Percentiles rank a stretch among this genome's conserved stretches.
Conservation (phyloP, 2,329 filamentous ascomycete genomes). For the Trichoderma guizhouense region DNA sequence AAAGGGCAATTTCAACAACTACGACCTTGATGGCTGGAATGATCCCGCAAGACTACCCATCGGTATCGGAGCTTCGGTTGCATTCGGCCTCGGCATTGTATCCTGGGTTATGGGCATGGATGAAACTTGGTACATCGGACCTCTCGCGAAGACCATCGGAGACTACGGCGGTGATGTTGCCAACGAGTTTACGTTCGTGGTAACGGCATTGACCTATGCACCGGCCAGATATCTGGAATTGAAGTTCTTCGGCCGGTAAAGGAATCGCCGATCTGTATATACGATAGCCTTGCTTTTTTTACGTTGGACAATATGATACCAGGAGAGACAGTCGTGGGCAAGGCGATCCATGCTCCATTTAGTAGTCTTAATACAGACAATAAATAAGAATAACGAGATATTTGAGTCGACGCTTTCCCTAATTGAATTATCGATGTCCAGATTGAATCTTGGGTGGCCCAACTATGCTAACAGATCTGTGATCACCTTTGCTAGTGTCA, state of each 20-base stretch:
- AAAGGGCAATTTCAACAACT: conserved; percentile 37
- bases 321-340: neutral
- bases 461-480: neutral
- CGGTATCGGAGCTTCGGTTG: conserved; percentile 41
- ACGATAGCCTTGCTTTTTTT: neutral
- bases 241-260: conserved; percentile 24
- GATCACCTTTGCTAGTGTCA: neutral
- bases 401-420: neutral
- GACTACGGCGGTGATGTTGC: conserved; percentile 60
- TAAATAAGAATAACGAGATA: neutral
- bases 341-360: neutral
- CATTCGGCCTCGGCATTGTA: conserved; percentile 41
- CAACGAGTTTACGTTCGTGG: conserved; percentile 38
- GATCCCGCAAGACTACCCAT: conserved; percentile 39
- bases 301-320: neutral
- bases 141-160: conserved; percentile 52
- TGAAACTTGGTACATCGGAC: conserved; percentile 54
- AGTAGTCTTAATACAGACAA: neutral
- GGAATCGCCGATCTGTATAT: neutral
- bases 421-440: neutral
- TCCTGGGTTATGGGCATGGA: conserved; percentile 53
- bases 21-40: conserved; percentile 45
- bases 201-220: conserved; percentile 40
- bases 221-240: conserved; percentile 42
- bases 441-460: neutral